phyloP scores from a whole-genome alignment of 345 rosid genomes.

The Erysimum cheiranthoides region DNA sequence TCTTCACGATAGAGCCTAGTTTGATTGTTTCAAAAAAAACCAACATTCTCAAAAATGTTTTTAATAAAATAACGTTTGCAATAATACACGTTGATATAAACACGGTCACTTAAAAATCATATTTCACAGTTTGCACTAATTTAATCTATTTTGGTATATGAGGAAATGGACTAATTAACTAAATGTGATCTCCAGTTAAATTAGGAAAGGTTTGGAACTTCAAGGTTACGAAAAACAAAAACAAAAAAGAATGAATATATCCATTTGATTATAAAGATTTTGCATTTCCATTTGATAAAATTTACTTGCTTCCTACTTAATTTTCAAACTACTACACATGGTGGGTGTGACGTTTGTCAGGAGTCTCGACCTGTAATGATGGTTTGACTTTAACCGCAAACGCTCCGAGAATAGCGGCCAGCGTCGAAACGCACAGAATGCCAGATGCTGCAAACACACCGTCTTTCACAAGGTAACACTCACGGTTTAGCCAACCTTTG shows the following conservation, averaged over 20 bases:
- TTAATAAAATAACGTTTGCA: not conserved
- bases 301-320: slow-evolving; percentile 14
- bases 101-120: not conserved
- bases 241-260: not conserved
- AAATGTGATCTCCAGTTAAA: not conserved
- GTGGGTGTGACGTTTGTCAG: slow-evolving; percentile 24
- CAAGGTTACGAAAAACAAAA: not conserved
- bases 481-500: slow-evolving; percentile 72
- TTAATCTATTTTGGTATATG: not conserved
- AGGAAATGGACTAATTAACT: not conserved
- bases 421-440: slow-evolving; percentile 45
- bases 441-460: slow-evolving; percentile 67
- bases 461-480: slow-evolving; percentile 70
- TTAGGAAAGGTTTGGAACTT: slow-evolving; percentile 3
- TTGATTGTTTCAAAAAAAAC: not conserved
- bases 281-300: not conserved
- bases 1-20: not conserved
- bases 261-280: not conserved
- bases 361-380: slow-evolving; percentile 25
- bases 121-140: not conserved
- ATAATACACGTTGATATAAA: not conserved
- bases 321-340: slow-evolving; percentile 22
- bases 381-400: slow-evolving; percentile 33
- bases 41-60: not conserved
- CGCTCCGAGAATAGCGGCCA: slow-evolving; percentile 49